Conservation (phyloP, 2,329 filamentous ascomycete species). For the Aulographum hederae region DNA sequence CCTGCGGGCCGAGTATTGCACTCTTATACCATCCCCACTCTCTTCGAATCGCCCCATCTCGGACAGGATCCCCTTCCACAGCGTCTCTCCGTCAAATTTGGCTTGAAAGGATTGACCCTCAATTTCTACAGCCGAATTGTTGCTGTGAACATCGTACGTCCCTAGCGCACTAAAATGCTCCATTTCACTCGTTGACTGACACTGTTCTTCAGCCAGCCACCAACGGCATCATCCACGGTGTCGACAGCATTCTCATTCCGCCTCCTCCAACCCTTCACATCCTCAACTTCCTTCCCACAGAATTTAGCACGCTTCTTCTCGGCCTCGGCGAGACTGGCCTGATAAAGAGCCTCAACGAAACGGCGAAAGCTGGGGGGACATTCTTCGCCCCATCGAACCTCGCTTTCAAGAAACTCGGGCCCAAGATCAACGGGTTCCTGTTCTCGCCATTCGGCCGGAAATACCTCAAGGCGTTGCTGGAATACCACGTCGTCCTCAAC, state of each 20-base stretch:
- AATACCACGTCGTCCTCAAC: slow-evolving; percentile 61
- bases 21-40: slow-evolving; percentile 57
- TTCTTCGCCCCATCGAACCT: slow-evolving; percentile 66
- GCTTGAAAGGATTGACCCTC: slow-evolving; percentile 42
- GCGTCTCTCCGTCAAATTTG: slow-evolving; percentile 50
- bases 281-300: slow-evolving; percentile 43
- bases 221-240: slow-evolving; percentile 66
- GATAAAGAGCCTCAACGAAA: slow-evolving; percentile 36
- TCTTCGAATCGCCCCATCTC: slow-evolving; percentile 38
- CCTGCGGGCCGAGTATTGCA: slow-evolving; percentile 46
- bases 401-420: slow-evolving; percentile 62
- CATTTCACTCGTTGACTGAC: not conserved
- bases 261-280: slow-evolving; percentile 48
- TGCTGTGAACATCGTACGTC: slow-evolving; percentile 47
- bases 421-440: slow-evolving; percentile 60
- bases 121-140: slow-evolving; percentile 64
- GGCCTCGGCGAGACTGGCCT: slow-evolving; percentile 61
- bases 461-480: slow-evolving; percentile 59
- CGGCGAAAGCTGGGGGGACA: slow-evolving; percentile 45
- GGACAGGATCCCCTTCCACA: slow-evolving; percentile 50
- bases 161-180: not conserved
- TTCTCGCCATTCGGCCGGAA: slow-evolving; percentile 59
- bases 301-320: slow-evolving; percentile 64
- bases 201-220: slow-evolving; percentile 40
- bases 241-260: slow-evolving; percentile 59